Evolutionary conservation across 768 basidiomycete species (phyloP).

Genomic region (Cystobasidium tubakii): DNA sequence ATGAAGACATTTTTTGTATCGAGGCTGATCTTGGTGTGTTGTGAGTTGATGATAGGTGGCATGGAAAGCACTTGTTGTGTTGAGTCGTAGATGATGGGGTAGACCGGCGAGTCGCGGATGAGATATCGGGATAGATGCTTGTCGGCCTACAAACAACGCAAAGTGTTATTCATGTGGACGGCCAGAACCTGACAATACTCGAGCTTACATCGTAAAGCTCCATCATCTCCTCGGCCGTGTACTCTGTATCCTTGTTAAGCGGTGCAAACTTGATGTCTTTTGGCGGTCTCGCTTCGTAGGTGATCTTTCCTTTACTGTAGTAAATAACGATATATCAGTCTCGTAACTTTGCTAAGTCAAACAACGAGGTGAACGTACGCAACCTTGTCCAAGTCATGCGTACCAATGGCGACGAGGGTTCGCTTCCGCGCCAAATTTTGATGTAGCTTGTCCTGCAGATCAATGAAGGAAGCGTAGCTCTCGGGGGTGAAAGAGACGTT

Average conservation of each 20-base stretch:
- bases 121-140: slow-evolving; percentile 84
- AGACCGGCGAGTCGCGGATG: slow-evolving; percentile 88
- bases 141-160: slow-evolving; percentile 61
- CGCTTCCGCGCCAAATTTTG: slow-evolving; percentile 87
- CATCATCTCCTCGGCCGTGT: slow-evolving; percentile 88
- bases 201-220: slow-evolving; percentile 74
- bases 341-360: neutral
- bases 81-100: slow-evolving; percentile 93
- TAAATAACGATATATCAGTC: neutral
- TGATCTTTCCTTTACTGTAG: slow-evolving; percentile 40
- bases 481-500: slow-evolving; percentile 78
- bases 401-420: slow-evolving; percentile 90
- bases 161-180: neutral
- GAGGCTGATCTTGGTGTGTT: slow-evolving; percentile 92
- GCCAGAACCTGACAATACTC: neutral
- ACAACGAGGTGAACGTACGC: slow-evolving; percentile 56
- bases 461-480: slow-evolving; percentile 94
- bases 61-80: slow-evolving; percentile 83
- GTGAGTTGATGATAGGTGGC: slow-evolving; percentile 97
- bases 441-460: slow-evolving; percentile 97
- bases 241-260: slow-evolving; percentile 68
- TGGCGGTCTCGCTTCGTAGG: slow-evolving; percentile 56
- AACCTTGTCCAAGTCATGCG: slow-evolving; percentile 89
- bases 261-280: slow-evolving; percentile 87
- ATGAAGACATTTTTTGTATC: slow-evolving; percentile 92